These are phyloP conservation scores for Talaromyces sp. DNA, from an alignment of 2,329 filamentous ascomycete genomes.

Conservation along the genomic window DNA sequence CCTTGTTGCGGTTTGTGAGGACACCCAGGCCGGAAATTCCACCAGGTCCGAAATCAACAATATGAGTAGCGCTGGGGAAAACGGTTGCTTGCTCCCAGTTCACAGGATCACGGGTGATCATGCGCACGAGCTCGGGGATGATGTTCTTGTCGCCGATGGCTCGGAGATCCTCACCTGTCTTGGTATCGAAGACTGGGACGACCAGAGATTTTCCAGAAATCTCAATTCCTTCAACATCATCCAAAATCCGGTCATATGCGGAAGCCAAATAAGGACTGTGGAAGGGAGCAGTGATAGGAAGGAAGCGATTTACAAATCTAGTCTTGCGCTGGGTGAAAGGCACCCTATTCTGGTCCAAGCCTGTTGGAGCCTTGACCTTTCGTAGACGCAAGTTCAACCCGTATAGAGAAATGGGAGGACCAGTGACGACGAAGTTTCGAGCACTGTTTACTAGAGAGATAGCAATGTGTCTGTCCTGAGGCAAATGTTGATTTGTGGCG, in stretches of 20 bases:
- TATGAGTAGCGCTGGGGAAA: slow-evolving; percentile 87
- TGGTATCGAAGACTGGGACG: slow-evolving; percentile 86
- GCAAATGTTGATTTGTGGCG: slow-evolving; percentile 93
- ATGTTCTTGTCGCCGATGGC: slow-evolving; percentile 69
- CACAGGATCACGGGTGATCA: slow-evolving; percentile 92
- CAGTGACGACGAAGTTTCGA: slow-evolving; percentile 93
- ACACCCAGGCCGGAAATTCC: slow-evolving; percentile 95
- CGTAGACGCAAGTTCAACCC: slow-evolving; percentile 92
- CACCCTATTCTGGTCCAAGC: slow-evolving; percentile 89
- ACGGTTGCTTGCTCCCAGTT: slow-evolving; percentile 95
- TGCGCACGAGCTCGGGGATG: slow-evolving; percentile 78
- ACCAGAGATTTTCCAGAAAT: slow-evolving; percentile 71
- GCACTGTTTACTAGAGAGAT: slow-evolving; percentile 97
- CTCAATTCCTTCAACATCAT: slow-evolving; percentile 78
- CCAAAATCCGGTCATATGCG: slow-evolving; percentile 76
- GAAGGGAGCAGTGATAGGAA: slow-evolving; percentile 96
- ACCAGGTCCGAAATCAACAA: slow-evolving; percentile 93
- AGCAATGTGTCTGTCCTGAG: slow-evolving; percentile 84
- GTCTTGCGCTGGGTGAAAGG: slow-evolving; percentile 95
- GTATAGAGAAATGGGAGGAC: slow-evolving; percentile 91
- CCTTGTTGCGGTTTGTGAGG: slow-evolving; percentile 97
- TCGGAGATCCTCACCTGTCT: slow-evolving; percentile 80
- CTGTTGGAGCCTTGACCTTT: slow-evolving; percentile 97
- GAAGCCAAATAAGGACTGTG: slow-evolving; percentile 90
- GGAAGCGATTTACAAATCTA: slow-evolving; percentile 92